These are phyloP conservation scores for Dendryphion nanum DNA, from an alignment of 2,329 filamentous ascomycete genomes.

Conservation along the genomic window DNA sequence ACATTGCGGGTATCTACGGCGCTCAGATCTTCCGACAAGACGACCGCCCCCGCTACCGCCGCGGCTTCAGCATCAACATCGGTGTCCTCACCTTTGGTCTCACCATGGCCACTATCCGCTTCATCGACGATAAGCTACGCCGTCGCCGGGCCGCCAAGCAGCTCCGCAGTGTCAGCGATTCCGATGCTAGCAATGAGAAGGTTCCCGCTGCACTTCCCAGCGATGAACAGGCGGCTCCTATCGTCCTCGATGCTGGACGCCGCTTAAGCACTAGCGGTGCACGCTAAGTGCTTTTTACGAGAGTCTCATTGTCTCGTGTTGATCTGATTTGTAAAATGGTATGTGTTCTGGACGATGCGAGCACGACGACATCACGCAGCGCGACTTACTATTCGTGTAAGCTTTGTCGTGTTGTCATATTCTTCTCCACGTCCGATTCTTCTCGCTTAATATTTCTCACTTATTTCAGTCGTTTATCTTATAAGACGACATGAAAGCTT, in stretches of 20 bases:
- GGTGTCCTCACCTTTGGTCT: constrained; percentile 45
- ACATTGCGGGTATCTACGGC: constrained; percentile 61
- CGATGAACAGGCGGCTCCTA: constrained; percentile 11
- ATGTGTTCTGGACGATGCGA: no score
- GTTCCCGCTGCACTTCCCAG: constrained; percentile 2
- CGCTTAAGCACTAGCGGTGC: background rate
- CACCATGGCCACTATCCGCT: constrained; percentile 42
- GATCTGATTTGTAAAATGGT: no score
- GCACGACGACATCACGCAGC: no score
- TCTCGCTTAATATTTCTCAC: no score
- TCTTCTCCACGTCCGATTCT: no score
- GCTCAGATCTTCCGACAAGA: constrained; percentile 59
- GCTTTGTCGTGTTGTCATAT: no score
- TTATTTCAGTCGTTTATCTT: no score
- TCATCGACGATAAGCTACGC: constrained; percentile 41
- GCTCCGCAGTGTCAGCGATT: constrained; percentile 7
- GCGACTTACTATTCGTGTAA: no score
- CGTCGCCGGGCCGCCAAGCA: constrained; percentile 9
- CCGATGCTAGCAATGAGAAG: constrained; percentile 5
- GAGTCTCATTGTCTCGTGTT: no score
- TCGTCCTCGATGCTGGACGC: constrained; percentile 4
- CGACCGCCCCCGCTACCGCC: constrained; percentile 52
- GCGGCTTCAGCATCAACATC: constrained; percentile 50
- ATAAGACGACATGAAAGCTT: no score
- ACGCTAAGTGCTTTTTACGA: no score